A percentile compares a stretch with the other conserved stretches of the same genome.
Evolutionary conservation across 2,329 filamentous ascomycete genomes (phyloP).

Genomic region (Davidsoniella virescens): DNA sequence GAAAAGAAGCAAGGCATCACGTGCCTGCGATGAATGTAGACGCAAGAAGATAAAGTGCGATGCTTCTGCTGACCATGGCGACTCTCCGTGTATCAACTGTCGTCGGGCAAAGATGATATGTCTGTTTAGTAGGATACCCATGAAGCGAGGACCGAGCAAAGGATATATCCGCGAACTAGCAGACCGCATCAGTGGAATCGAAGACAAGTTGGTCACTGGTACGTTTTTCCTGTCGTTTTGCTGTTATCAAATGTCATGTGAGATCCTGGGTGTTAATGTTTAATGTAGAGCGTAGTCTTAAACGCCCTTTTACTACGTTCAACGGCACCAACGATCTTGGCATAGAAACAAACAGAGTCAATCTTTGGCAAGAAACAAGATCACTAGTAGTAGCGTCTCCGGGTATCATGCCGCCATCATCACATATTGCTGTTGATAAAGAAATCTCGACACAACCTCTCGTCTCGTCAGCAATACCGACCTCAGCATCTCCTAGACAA

Average conservation of each 20-base stretch:
- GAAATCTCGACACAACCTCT: no score
- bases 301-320: conserved; percentile 34
- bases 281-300: conserved; percentile 16
- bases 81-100: conserved; percentile 67
- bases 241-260: neutral
- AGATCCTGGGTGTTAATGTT: neutral
- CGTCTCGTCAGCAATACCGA: no score
- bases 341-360: neutral
- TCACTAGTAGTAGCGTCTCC: no score
- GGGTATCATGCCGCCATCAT: no score
- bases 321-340: conserved; percentile 21
- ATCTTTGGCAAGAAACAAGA: neutral
- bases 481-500: no score
- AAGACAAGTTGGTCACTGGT: conserved; percentile 50
- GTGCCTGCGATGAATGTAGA: conserved; percentile 77
- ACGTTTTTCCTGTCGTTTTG: neutral
- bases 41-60: conserved; percentile 86
- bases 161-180: conserved; percentile 89
- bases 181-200: conserved; percentile 66
- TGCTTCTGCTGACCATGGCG: conserved; percentile 55
- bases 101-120: conserved; percentile 60
- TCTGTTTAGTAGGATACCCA: conserved; percentile 72
- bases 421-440: no score
- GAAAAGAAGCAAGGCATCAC: conserved; percentile 73
- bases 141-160: conserved; percentile 81